Conservation (phyloP, 2,329 filamentous ascomycete genomes). For the Aspergillus quadricinctus region DNA sequence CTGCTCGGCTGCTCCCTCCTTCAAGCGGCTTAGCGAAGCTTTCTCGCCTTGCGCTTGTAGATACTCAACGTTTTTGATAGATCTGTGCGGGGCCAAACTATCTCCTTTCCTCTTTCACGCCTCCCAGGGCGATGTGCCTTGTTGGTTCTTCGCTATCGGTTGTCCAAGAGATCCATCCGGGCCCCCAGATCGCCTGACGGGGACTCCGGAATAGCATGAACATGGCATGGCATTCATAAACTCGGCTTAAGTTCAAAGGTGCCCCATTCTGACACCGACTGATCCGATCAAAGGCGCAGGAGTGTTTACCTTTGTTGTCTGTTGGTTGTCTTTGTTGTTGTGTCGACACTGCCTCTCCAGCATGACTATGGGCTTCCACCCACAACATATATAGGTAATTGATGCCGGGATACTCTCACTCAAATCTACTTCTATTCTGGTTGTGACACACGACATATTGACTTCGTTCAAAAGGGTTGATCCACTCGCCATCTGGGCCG, state of each 20-base stretch:
- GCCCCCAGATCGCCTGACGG: background rate
- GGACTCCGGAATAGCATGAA: background rate
- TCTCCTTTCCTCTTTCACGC: background rate
- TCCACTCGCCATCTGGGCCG: conserved; percentile 7
- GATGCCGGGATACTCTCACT: background rate
- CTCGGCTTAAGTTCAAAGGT: background rate
- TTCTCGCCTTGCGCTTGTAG: background rate
- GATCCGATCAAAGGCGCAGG: background rate
- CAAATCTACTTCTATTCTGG: background rate
- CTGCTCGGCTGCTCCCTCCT: background rate
- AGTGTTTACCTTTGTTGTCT: background rate
- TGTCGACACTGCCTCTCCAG: background rate
- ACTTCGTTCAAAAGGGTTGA: background rate
- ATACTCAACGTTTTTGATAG: background rate
- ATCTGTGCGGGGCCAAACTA: background rate
- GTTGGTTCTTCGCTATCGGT: background rate
- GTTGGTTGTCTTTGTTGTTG: background rate
- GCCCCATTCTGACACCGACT: background rate
- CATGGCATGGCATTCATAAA: background rate
- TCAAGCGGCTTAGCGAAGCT: background rate
- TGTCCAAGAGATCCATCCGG: background rate
- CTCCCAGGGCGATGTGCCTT: background rate
- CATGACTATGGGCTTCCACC: background rate
- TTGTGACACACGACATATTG: background rate
- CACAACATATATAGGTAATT: background rate